Evolutionary conservation across 1,284 basidiomycete genomes (phyloP).

Genomic region (Sporisorium graminicola): DNA sequence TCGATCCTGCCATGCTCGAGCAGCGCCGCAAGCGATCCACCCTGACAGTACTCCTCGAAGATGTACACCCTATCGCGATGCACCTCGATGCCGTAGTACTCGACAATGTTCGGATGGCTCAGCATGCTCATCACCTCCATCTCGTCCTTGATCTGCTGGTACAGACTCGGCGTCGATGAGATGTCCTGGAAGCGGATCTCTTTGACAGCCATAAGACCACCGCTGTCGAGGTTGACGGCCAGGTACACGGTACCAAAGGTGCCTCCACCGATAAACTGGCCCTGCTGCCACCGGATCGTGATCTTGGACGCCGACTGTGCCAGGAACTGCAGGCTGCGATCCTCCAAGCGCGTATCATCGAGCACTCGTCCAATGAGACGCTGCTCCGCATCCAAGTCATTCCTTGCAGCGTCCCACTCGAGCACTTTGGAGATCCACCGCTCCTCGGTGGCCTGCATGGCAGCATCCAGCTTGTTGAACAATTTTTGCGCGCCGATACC

Average conservation of each 20-base stretch:
- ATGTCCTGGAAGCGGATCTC: constrained; percentile 96
- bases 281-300: constrained; percentile 98
- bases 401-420: constrained; percentile 63
- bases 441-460: constrained; percentile 61
- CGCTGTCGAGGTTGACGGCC: constrained; percentile 95
- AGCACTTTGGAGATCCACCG: constrained; percentile 58
- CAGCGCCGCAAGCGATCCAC: constrained; percentile 89
- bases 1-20: constrained; percentile 95
- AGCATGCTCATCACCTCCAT: constrained; percentile 99
- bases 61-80: constrained; percentile 99
- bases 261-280: constrained; percentile 95
- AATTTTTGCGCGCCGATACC: constrained; percentile 50
- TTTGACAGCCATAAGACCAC: constrained; percentile 98
- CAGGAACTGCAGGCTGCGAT: constrained; percentile 65
- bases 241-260: constrained; percentile 91
- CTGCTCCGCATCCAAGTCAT: constrained; percentile 61
- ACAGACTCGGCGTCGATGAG: constrained; percentile 75
- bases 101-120: constrained; percentile 96
- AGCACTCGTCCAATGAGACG: constrained; percentile 66
- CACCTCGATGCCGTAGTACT: constrained; percentile 99
- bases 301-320: constrained; percentile 80
- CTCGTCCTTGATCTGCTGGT: constrained; percentile 96
- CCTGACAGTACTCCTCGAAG: constrained; percentile 98
- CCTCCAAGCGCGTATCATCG: constrained; percentile 67
- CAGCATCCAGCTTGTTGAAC: constrained; percentile 56